Evolutionary conservation across 352 stramenopile genomes (phyloP).

Genomic region (Globisporangium takayamanum): DNA sequence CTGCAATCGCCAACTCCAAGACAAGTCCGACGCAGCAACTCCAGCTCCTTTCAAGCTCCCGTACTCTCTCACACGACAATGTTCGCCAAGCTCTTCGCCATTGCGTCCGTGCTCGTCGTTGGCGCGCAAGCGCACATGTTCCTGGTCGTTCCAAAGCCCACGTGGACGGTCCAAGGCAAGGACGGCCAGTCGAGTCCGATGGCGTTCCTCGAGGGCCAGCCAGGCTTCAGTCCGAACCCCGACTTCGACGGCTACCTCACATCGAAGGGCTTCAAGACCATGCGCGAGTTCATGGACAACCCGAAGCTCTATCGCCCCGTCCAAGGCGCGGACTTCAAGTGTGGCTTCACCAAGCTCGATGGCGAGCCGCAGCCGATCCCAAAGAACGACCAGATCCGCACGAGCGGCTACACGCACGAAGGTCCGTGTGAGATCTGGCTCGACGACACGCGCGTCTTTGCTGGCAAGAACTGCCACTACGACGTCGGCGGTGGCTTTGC

Average conservation of each 20-base stretch:
- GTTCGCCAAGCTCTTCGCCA: too few species aligned
- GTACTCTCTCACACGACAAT: too few species aligned
- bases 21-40: too few species aligned
- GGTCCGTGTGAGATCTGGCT: slow-evolving; percentile 39
- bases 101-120: slow-evolving; percentile 9
- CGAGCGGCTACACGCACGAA: slow-evolving; percentile 42
- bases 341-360: slow-evolving; percentile 21
- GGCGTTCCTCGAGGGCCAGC: slow-evolving; percentile 40
- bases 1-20: too few species aligned
- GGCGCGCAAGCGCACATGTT: slow-evolving; percentile 17
- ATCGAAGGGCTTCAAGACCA: slow-evolving; percentile 5
- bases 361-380: slow-evolving; percentile 27
- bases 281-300: slow-evolving; percentile 10
- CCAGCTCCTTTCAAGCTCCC: too few species aligned
- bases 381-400: slow-evolving; percentile 16
- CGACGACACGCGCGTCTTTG: slow-evolving; percentile 24
- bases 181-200: slow-evolving; percentile 25
- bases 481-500: slow-evolving; percentile 29
- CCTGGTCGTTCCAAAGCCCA: slow-evolving; percentile 22
- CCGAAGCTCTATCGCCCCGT: slow-evolving; percentile 1
- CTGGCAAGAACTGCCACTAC: slow-evolving; percentile 27
- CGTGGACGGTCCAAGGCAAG: slow-evolving; percentile 21
- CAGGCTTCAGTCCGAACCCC: slow-evolving; percentile 24
- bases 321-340: slow-evolving; percentile 22
- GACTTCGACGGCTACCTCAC: slow-evolving; percentile 23